phyloP scores from a whole-genome alignment of 371 early-diverging fungal genomes.

The Mortierella sp. region DNA sequence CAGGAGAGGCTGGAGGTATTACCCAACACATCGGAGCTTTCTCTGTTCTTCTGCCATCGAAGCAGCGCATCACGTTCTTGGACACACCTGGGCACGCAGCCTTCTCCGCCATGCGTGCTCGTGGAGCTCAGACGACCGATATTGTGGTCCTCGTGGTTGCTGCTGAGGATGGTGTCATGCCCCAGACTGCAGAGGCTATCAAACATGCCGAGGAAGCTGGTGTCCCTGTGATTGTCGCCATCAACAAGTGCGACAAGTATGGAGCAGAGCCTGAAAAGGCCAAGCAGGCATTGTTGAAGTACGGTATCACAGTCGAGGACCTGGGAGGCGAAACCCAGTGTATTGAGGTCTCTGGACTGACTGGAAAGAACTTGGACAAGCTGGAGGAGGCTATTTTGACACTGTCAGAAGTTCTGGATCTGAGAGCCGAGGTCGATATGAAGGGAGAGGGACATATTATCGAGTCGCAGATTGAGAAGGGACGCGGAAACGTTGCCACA shows the following conservation, averaged over 20 bases:
- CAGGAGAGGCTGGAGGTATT: conserved; percentile 97
- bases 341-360: conserved; percentile 92
- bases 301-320: conserved; percentile 93
- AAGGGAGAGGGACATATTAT: conserved; percentile 88
- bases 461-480: conserved; percentile 91
- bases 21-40: conserved; percentile 99
- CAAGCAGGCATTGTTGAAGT: conserved; percentile 82
- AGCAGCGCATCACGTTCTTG: conserved; percentile 90
- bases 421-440: conserved; percentile 84
- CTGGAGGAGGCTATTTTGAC: conserved; percentile 92
- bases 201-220: conserved; percentile 90
- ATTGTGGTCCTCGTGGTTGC: conserved; percentile 97
- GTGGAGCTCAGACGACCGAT: conserved; percentile 95
- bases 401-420: conserved; percentile 87
- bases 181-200: conserved; percentile 97
- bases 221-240: conserved; percentile 95
- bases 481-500: conserved; percentile 89
- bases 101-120: conserved; percentile 93
- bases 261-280: conserved; percentile 81
- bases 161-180: conserved; percentile 98
- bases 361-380: conserved; percentile 87
- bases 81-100: conserved; percentile 99
- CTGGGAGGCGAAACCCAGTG: conserved; percentile 94
- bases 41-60: conserved; percentile 79
- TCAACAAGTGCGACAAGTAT: conserved; percentile 97